A percentile compares a stretch with the other conserved stretches of the same genome.
These are phyloP conservation scores for Iberis pinnata DNA, from an alignment of 345 rosid genomes.

Conservation along the genomic window DNA sequence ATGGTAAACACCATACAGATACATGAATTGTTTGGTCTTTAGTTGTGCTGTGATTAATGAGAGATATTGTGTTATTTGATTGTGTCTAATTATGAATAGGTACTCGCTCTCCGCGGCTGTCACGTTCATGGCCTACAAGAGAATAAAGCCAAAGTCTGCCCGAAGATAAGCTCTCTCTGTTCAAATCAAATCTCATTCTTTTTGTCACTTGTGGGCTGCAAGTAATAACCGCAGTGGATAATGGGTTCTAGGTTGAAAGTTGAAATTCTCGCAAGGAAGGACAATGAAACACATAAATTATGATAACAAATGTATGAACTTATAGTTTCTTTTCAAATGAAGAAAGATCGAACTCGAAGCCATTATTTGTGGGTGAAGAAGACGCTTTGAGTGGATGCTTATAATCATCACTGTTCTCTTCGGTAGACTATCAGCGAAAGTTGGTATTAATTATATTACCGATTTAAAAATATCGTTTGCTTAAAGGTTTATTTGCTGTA, in stretches of 20 bases:
- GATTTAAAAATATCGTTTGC: no score
- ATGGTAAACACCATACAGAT: conserved; percentile 46
- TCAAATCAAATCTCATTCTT: conserved; percentile 15
- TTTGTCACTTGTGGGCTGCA: conserved; percentile 11
- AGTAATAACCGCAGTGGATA: conserved; percentile 12
- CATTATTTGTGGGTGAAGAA: no score
- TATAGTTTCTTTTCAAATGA: neutral
- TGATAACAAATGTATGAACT: no score
- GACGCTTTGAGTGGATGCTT: no score
- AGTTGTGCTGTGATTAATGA: neutral
- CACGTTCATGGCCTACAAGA: conserved; percentile 86
- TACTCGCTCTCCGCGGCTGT: conserved; percentile 90
- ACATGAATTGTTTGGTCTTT: neutral
- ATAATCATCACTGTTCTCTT: no score
- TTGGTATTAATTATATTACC: no score
- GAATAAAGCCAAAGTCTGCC: conserved; percentile 42
- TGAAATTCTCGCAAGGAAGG: neutral
- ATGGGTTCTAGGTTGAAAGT: neutral
- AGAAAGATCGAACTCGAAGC: conserved; percentile 1
- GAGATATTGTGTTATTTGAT: conserved; percentile 5
- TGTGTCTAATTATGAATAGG: conserved; percentile 39
- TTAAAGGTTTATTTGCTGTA: no score
- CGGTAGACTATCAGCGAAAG: no score
- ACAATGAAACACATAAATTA: neutral
- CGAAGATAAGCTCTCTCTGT: conserved; percentile 35